Conservation (phyloP, 768 basidiomycete species). For the Leccinum incarnatum region DNA sequence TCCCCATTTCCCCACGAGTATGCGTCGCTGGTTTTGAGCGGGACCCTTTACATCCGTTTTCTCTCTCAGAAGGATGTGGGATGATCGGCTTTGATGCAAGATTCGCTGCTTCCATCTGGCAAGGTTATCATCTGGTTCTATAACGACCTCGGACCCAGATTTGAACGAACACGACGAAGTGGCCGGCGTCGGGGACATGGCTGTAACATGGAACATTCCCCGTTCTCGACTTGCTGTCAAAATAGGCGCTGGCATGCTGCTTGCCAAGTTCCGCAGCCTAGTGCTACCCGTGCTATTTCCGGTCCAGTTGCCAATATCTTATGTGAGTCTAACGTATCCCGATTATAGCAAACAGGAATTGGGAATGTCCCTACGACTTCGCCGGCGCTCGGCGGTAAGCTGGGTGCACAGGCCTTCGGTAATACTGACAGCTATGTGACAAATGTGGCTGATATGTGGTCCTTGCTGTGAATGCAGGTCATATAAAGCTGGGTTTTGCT, state of each 20-base stretch:
- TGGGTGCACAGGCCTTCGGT: neutral
- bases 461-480: constrained; percentile 14
- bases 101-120: neutral
- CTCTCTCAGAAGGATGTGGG: neutral
- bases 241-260: neutral
- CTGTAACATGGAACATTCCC: neutral
- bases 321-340: neutral
- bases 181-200: neutral
- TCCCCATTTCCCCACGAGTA: neutral
- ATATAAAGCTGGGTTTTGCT: neutral
- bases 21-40: neutral
- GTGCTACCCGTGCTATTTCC: neutral
- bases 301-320: neutral
- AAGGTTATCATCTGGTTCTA: neutral
- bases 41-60: neutral
- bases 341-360: neutral
- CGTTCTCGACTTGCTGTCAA: neutral
- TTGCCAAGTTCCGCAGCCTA: neutral
- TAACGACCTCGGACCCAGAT: neutral
- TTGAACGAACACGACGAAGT: neutral
- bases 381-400: neutral
- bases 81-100: neutral
- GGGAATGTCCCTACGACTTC: neutral
- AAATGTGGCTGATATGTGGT: constrained; percentile 8
- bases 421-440: constrained; percentile 2